phyloP scores from a whole-genome alignment of 129 eudicot species.

The Sambucus nigra region DNA sequence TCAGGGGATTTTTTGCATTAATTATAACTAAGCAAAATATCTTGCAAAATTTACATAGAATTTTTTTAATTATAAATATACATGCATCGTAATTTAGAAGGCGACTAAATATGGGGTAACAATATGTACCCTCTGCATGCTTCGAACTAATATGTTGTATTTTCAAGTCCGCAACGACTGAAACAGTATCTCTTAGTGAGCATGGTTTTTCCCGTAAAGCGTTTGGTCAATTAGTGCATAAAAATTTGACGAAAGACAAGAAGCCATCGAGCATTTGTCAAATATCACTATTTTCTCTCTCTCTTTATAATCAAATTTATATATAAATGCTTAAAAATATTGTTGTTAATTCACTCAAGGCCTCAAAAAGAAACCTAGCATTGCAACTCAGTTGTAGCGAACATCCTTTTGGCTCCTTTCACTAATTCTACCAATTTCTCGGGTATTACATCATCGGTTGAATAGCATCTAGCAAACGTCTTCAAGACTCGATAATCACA shows the following conservation, averaged over 20 bases:
- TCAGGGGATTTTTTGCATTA: too few relatives aligned
- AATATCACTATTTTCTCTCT: too few relatives aligned
- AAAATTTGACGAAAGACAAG: slow-evolving; percentile 37
- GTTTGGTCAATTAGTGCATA: slow-evolving; percentile 50
- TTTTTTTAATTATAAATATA: too few relatives aligned
- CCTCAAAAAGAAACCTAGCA: slow-evolving; percentile 51
- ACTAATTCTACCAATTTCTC: too few relatives aligned
- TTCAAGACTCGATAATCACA: slow-evolving; percentile 86
- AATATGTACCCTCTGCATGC: too few relatives aligned
- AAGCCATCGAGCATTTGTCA: background rate
- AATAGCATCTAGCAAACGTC: slow-evolving; percentile 71
- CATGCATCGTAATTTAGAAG: slow-evolving; percentile 46
- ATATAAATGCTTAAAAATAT: background rate
- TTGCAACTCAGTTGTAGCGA: slow-evolving; percentile 82
- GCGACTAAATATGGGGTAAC: too few relatives aligned
- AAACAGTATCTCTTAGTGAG: slow-evolving; percentile 37
- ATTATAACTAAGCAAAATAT: too few relatives aligned
- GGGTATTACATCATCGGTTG: slow-evolving; percentile 81
- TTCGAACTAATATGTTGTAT: too few relatives aligned
- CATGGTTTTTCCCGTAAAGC: slow-evolving; percentile 50
- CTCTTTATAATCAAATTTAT: too few relatives aligned
- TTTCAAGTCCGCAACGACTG: slow-evolving; percentile 51
- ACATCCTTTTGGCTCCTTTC: slow-evolving; percentile 80
- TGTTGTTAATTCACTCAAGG: background rate
- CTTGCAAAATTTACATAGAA: too few relatives aligned